phyloP scores from a whole-genome alignment of 345 rosid species.

The Eutrema japonicum region DNA sequence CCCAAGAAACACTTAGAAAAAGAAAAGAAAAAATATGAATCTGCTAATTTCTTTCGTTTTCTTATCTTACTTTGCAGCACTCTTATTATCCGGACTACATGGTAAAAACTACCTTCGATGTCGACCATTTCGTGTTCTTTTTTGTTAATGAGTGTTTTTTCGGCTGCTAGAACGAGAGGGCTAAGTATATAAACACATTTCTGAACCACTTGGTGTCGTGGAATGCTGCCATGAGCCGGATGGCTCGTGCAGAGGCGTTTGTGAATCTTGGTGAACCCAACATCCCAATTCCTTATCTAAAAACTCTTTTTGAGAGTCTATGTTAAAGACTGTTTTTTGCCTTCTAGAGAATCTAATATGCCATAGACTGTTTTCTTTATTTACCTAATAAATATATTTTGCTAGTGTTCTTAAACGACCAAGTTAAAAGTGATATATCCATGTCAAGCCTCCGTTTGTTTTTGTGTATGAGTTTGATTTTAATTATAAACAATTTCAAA shows the following conservation, averaged over 20 bases:
- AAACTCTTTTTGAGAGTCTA: conserved; percentile 18
- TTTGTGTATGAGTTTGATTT: too few relatives aligned
- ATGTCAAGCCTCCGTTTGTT: too few relatives aligned
- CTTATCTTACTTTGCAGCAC: conserved; percentile 61
- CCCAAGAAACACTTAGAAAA: background rate
- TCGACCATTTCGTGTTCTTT: background rate
- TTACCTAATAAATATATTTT: background rate
- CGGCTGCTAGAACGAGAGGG: conserved; percentile 69
- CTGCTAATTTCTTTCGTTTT: conserved; percentile 20
- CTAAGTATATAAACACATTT: conserved; percentile 63
- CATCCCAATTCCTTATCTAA: conserved; percentile 66
- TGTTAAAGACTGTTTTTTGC: conserved; percentile 3
- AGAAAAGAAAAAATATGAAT: background rate
- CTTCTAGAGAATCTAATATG: background rate
- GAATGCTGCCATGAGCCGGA: conserved; percentile 70
- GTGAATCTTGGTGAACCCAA: conserved; percentile 85
- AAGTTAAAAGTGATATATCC: background rate
- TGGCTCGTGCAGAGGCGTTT: conserved; percentile 90
- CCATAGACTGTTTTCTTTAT: background rate
- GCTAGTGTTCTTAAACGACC: background rate
- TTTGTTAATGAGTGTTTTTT: background rate
- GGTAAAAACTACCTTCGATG: conserved; percentile 50
- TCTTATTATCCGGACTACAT: conserved; percentile 90
- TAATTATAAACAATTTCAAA: too few relatives aligned
- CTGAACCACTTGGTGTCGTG: conserved; percentile 90